These are phyloP conservation scores for Phytophthora megakarya DNA, from an alignment of 352 stramenopile genomes.

Conservation along the genomic window DNA sequence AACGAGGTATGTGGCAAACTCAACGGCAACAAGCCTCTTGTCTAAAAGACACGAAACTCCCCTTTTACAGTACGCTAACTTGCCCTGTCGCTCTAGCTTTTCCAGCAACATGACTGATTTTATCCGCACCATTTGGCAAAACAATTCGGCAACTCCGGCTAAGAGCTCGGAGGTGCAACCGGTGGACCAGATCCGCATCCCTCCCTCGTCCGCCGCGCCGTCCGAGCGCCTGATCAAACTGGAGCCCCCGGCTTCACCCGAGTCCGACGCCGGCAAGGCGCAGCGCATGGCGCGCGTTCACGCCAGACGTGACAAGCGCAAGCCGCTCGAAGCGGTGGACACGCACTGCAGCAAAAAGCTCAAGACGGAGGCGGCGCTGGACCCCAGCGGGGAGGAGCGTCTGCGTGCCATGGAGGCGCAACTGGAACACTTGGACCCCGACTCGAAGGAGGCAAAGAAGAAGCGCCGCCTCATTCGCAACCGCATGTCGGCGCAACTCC, in stretches of 20 bases:
- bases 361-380: slow-evolving; percentile 66
- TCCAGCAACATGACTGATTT: slow-evolving; percentile 68
- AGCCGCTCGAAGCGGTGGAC: slow-evolving; percentile 38
- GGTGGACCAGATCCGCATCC: slow-evolving; percentile 69
- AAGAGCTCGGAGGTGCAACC: slow-evolving; percentile 47
- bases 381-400: slow-evolving; percentile 76
- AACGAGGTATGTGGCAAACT: slow-evolving; percentile 22
- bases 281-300: slow-evolving; percentile 75
- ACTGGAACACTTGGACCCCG: slow-evolving; percentile 79
- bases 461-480: slow-evolving; percentile 88
- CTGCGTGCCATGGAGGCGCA: slow-evolving; percentile 85
- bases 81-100: slow-evolving; percentile 34
- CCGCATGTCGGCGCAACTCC: slow-evolving; percentile 88
- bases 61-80: slow-evolving; percentile 17
- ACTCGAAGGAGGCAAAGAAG: slow-evolving; percentile 91
- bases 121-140: slow-evolving; percentile 75
- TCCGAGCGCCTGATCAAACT: slow-evolving; percentile 64
- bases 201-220: slow-evolving; percentile 34
- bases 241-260: slow-evolving; percentile 35
- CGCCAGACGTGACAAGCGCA: slow-evolving; percentile 79
- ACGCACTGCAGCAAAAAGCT: slow-evolving; percentile 59
- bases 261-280: slow-evolving; percentile 49
- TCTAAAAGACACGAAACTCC: slow-evolving; percentile 26
- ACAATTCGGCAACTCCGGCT: slow-evolving; percentile 15
- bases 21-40: background rate